Conservation (phyloP, 2,329 filamentous ascomycete genomes). For the Capronia americana region DNA sequence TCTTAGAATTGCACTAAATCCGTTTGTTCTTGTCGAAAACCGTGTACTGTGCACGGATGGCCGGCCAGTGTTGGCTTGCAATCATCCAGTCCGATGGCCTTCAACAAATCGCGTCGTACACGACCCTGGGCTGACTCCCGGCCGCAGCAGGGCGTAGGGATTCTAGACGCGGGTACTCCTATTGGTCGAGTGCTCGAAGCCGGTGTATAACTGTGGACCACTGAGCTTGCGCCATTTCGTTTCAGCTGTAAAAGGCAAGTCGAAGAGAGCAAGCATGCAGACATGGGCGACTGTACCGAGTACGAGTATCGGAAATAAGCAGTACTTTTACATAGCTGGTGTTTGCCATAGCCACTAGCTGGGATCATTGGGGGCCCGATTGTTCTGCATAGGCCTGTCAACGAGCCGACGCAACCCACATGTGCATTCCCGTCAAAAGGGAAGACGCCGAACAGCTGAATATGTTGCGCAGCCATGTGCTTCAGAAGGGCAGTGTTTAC, state of each 20-base stretch:
- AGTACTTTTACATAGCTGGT: slow-evolving; percentile 6
- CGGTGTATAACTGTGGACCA: slow-evolving; percentile 19
- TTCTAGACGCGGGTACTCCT: neutral
- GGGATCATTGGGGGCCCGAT: slow-evolving; percentile 11
- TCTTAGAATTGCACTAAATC: neutral
- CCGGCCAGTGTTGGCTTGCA: neutral
- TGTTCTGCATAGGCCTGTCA: neutral
- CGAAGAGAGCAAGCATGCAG: slow-evolving; percentile 1
- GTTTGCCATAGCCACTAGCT: neutral
- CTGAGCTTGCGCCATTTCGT: neutral
- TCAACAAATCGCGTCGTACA: neutral
- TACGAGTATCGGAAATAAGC: neutral
- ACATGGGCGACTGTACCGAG: neutral
- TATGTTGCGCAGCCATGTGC: neutral
- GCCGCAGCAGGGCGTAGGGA: neutral
- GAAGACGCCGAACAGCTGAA: neutral
- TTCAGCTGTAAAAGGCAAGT: slow-evolving; percentile 4
- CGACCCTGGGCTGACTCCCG: neutral
- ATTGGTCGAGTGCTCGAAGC: slow-evolving; percentile 3
- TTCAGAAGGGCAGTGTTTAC: neutral
- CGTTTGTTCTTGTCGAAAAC: neutral
- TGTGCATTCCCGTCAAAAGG: neutral
- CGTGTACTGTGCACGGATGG: neutral
- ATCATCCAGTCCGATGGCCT: neutral
- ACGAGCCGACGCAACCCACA: neutral